Evolutionary conservation across 2,329 filamentous ascomycete genomes (phyloP).

Genomic region (Penicillium sp.): DNA sequence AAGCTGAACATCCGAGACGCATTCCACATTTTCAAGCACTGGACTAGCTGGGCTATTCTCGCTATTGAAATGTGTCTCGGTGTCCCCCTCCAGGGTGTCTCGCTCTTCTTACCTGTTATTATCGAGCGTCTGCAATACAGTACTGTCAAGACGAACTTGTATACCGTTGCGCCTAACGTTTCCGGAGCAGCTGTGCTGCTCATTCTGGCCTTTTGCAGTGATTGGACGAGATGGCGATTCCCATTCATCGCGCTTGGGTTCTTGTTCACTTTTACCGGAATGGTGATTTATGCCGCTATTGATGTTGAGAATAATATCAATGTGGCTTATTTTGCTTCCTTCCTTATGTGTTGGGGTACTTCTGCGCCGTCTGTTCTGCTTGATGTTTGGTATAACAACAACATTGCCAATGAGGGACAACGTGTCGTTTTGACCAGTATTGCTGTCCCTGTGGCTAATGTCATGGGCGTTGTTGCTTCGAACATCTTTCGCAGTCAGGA

Average conservation of each 20-base stretch:
- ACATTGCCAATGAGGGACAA: conserved; percentile 69
- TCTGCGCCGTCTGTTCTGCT: conserved; percentile 64
- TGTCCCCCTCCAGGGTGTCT: conserved; percentile 28
- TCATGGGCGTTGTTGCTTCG: conserved; percentile 67
- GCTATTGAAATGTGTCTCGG: conserved; percentile 31
- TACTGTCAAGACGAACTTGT: conserved; percentile 66
- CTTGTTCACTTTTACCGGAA: conserved; percentile 68
- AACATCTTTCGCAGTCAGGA: conserved; percentile 65
- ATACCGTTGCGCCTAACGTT: conserved; percentile 68
- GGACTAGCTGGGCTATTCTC: conserved; percentile 29
- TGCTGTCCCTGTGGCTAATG: conserved; percentile 68
- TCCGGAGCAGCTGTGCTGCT: conserved; percentile 69
- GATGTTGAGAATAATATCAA: conserved; percentile 56
- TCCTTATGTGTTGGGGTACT: conserved; percentile 70
- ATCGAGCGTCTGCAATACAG: conserved; percentile 43
- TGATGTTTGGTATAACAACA: conserved; percentile 72
- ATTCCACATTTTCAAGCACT: conserved; percentile 29
- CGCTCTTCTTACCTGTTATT: conserved; percentile 33
- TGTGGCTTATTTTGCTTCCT: conserved; percentile 69
- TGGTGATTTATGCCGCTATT: conserved; percentile 71
- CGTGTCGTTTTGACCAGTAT: conserved; percentile 66
- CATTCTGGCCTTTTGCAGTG: conserved; percentile 67
- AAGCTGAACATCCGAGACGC: conserved; percentile 31
- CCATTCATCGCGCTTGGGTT: conserved; percentile 69
- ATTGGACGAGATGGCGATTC: conserved; percentile 62